Conservation (phyloP, 2,329 filamentous ascomycete species). For the Ceratocystiopsis sp. region DNA sequence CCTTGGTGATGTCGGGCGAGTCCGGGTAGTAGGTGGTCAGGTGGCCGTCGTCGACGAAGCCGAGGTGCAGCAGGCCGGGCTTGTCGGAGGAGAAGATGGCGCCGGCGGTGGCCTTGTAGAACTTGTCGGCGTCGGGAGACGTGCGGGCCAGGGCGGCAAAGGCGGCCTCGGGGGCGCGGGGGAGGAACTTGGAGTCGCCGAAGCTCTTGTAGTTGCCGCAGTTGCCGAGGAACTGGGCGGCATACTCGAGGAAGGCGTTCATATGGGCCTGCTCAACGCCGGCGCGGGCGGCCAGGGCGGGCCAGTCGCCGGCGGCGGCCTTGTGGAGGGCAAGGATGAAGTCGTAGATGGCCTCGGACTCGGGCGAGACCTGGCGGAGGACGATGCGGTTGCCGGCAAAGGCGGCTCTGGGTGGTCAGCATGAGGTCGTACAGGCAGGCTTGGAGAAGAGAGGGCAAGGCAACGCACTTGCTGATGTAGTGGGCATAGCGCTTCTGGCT, state of each 20-base stretch:
- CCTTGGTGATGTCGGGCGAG: constrained; percentile 54
- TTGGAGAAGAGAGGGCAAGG: not conserved
- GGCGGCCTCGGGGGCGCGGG: constrained; percentile 45
- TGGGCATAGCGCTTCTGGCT: constrained; percentile 83
- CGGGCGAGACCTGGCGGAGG: constrained; percentile 66
- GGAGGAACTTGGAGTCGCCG: constrained; percentile 71
- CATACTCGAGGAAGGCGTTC: constrained; percentile 56
- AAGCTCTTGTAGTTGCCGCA: constrained; percentile 77
- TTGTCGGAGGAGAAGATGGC: constrained; percentile 54
- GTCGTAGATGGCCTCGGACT: constrained; percentile 67
- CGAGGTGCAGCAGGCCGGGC: constrained; percentile 53
- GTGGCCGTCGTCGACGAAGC: constrained; percentile 57
- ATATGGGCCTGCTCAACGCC: constrained; percentile 47
- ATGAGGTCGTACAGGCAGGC: not conserved
- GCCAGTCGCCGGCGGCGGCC: constrained; percentile 52
- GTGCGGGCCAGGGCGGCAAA: constrained; percentile 48
- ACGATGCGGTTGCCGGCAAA: constrained; percentile 63
- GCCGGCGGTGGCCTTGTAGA: constrained; percentile 51
- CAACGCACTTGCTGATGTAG: constrained; percentile 56
- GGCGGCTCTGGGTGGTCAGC: constrained; percentile 38
- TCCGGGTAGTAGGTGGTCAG: constrained; percentile 72
- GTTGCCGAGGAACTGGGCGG: constrained; percentile 64
- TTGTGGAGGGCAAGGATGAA: constrained; percentile 60
- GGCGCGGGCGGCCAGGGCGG: constrained; percentile 44
- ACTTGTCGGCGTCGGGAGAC: constrained; percentile 40